Percentiles rank a stretch among this genome's conserved stretches.
These are phyloP conservation scores for Phytophthora melonis DNA, from an alignment of 352 stramenopile species.

Conservation along the genomic window DNA sequence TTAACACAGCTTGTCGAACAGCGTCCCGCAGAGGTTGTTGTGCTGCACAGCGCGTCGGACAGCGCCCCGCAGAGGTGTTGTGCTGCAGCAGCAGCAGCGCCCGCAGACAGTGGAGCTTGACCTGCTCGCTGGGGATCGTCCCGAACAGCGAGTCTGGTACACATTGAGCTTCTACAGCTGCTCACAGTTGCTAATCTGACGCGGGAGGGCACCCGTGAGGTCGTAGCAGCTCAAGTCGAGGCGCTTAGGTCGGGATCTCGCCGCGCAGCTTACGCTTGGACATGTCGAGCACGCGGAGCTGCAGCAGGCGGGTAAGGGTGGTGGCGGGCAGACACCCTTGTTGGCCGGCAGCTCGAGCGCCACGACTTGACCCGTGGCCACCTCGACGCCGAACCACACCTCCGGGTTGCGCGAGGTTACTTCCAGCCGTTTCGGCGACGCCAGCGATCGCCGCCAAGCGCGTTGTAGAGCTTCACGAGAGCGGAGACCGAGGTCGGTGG, in stretches of 20 bases:
- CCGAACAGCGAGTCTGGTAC: too few species aligned
- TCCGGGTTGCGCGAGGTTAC: slow-evolving; percentile 74
- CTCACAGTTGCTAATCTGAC: too few species aligned
- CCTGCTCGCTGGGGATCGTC: too few species aligned
- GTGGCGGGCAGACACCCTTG: slow-evolving; percentile 51
- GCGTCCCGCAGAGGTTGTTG: slow-evolving; percentile 74
- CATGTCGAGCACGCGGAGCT: slow-evolving; percentile 79
- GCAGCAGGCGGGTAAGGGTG: slow-evolving; percentile 58
- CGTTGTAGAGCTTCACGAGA: slow-evolving; percentile 79
- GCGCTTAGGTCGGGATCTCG: too few species aligned
- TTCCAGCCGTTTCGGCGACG: slow-evolving; percentile 82
- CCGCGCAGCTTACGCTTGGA: too few species aligned
- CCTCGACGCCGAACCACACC: slow-evolving; percentile 83
- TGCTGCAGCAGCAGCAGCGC: too few species aligned
- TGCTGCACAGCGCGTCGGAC: slow-evolving; percentile 79
- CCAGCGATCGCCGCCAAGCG: slow-evolving; percentile 75
- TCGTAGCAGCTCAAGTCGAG: too few species aligned
- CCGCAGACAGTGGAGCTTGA: too few species aligned
- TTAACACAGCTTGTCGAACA: slow-evolving; percentile 62
- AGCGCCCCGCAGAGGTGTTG: too few species aligned
- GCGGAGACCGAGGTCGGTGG: slow-evolving; percentile 65
- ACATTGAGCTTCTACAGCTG: too few species aligned
- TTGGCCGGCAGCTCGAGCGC: too few species aligned
- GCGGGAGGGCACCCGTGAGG: too few species aligned
- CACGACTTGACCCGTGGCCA: slow-evolving; percentile 79